phyloP scores from a whole-genome alignment of 2,329 filamentous ascomycete species.

The Penicillium psychrosexuale region DNA sequence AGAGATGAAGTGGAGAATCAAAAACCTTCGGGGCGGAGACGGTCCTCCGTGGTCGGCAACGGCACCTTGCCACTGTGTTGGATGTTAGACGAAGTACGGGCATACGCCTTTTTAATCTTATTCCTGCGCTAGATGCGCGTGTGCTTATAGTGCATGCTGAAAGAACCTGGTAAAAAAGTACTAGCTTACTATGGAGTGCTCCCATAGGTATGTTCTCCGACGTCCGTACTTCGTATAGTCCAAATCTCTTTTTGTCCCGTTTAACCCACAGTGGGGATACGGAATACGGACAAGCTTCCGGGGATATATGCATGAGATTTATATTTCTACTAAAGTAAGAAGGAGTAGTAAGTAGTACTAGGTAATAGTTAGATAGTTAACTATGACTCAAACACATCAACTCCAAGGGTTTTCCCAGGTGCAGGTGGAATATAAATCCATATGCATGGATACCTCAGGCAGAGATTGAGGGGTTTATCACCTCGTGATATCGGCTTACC shows the following conservation, averaged over 20 bases:
- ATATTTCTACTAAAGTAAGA: not conserved
- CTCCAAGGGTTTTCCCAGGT: too few species aligned
- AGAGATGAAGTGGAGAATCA: constrained; percentile 4
- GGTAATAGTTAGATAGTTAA: too few species aligned
- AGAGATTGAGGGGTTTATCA: constrained; percentile 8
- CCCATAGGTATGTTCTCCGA: not conserved
- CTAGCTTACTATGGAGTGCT: not conserved
- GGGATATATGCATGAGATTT: not conserved
- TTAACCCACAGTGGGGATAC: constrained; percentile 2
- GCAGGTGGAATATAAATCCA: not conserved
- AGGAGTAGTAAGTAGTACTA: not conserved
- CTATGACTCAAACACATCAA: not conserved
- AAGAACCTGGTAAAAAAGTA: not conserved
- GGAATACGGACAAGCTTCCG: not conserved
- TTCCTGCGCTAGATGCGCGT: constrained; percentile 16
- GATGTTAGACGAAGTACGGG: not conserved
- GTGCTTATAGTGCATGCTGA: not conserved
- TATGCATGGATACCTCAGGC: constrained; percentile 3
- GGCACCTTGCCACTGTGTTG: constrained; percentile 2
- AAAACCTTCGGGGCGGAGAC: constrained; percentile 13
- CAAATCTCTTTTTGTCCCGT: not conserved
- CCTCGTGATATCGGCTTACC: constrained; percentile 9
- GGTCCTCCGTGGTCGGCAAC: constrained; percentile 4
- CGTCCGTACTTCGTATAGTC: not conserved
- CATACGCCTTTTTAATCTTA: not conserved